These are phyloP conservation scores for Maudiozyma barnettii DNA, from an alignment of 805 yeast genomes.

Conservation along the genomic window DNA sequence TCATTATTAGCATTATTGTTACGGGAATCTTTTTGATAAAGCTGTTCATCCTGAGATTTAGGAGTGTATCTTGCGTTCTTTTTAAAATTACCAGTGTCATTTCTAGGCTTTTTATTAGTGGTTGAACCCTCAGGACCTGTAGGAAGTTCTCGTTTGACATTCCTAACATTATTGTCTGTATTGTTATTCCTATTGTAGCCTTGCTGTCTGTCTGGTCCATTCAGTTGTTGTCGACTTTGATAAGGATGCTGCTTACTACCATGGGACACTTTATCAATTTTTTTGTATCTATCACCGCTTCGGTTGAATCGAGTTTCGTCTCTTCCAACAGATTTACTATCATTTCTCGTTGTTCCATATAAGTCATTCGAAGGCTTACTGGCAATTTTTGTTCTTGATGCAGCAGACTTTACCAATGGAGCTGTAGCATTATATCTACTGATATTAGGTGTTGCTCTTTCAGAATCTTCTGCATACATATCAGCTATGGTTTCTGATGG, in stretches of 20 bases:
- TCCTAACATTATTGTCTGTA: not conserved
- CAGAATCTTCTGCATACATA: slow-evolving; percentile 8
- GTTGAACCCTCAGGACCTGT: not conserved
- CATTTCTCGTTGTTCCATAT: not conserved
- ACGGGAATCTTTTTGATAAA: not conserved
- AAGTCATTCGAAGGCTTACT: not conserved
- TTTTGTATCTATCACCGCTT: not conserved
- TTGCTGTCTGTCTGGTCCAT: not conserved
- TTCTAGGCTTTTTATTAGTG: slow-evolving; percentile 5
- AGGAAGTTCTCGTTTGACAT: slow-evolving; percentile 4
- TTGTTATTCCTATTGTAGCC: not conserved
- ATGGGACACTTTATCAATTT: not conserved
- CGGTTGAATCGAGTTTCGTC: not conserved
- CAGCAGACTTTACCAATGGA: not conserved
- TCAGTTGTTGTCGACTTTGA: not conserved
- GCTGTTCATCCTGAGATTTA: not conserved
- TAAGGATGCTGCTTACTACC: not conserved
- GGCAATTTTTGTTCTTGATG: not conserved
- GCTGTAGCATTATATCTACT: slow-evolving; percentile 8
- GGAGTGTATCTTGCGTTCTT: not conserved
- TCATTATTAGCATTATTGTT: not conserved
- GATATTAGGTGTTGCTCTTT: slow-evolving; percentile 6
- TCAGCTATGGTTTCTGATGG: slow-evolving; percentile 4
- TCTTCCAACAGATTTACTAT: not conserved
- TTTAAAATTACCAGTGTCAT: slow-evolving; percentile 1